Evolutionary conservation across 371 early-diverging fungal genomes (phyloP).

Genomic region (Choanephora cucurbitarum): DNA sequence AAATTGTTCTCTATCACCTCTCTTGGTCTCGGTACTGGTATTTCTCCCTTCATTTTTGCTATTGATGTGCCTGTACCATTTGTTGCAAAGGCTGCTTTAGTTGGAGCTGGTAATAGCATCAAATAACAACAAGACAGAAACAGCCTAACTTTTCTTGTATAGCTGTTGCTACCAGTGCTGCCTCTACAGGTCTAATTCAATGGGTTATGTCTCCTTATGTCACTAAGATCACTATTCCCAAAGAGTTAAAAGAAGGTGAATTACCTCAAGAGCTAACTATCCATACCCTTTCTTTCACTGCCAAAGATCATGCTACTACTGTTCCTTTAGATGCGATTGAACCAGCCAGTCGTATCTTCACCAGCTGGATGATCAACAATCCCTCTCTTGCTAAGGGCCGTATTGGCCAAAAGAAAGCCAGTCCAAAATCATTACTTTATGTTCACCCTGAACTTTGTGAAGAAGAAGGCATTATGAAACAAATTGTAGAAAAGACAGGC

Average conservation of each 20-base stretch:
- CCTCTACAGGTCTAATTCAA: conserved; percentile 61
- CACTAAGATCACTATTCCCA: conserved; percentile 52
- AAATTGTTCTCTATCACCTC: conserved; percentile 66
- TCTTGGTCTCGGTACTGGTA: conserved; percentile 55
- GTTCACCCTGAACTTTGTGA: conserved; percentile 59
- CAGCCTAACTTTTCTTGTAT: not conserved
- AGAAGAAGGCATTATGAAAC: conserved; percentile 43
- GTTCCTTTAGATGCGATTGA: conserved; percentile 53
- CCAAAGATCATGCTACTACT: conserved; percentile 51
- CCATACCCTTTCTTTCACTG: conserved; percentile 38
- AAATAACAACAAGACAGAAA: too few species aligned
- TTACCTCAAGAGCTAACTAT: conserved; percentile 33
- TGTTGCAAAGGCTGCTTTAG: conserved; percentile 59
- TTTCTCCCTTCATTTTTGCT: conserved; percentile 62
- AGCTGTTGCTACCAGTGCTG: conserved; percentile 64
- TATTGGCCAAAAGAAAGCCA: conserved; percentile 41
- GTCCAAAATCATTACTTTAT: conserved; percentile 56
- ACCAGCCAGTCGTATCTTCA: conserved; percentile 61
- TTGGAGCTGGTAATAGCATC: conserved; percentile 51
- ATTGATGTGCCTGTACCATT: conserved; percentile 64
- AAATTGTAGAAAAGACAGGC: conserved; percentile 43
- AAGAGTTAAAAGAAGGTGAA: conserved; percentile 4
- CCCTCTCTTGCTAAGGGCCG: conserved; percentile 33
- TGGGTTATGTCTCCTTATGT: conserved; percentile 71
- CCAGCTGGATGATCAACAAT: conserved; percentile 52